Evolutionary conservation across 345 rosid genomes (phyloP).

Genomic region (Nephelium lappaceum): DNA sequence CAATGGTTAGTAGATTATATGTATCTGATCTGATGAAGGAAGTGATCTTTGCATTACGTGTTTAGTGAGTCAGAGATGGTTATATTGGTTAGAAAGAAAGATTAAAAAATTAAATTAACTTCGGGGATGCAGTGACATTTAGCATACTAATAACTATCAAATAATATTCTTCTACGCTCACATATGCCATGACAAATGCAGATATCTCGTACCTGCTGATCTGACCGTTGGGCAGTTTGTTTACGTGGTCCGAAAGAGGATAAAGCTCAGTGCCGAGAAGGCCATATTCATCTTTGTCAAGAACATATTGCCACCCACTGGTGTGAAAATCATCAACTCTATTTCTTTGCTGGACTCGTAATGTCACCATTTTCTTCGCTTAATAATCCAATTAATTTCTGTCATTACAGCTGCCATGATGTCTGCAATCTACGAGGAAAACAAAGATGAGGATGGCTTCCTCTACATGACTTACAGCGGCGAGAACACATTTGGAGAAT

Average conservation of each 20-base stretch:
- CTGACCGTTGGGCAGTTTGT: constrained; percentile 70
- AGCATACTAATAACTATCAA: background rate
- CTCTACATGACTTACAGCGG: constrained; percentile 74
- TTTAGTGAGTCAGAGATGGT: background rate
- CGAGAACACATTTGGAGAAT: constrained; percentile 61
- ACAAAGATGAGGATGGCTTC: constrained; percentile 73
- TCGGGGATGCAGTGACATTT: background rate
- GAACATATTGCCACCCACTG: constrained; percentile 65
- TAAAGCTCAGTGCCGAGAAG: constrained; percentile 71
- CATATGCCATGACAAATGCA: constrained; percentile 10
- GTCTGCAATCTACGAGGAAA: constrained; percentile 67
- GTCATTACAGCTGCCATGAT: constrained; percentile 59
- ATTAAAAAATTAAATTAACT: background rate
- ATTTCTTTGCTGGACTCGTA: background rate
- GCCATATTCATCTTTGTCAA: constrained; percentile 68
- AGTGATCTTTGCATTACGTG: background rate
- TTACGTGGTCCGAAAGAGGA: constrained; percentile 70
- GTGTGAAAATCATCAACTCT: constrained; percentile 25
- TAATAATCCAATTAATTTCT: background rate
- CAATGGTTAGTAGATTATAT: too few species aligned
- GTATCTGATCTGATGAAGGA: background rate
- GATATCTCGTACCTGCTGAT: constrained; percentile 73
- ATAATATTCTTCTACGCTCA: background rate
- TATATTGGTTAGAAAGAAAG: background rate
- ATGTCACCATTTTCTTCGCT: background rate